Conservation (phyloP, 176 grass and related monocot genomes). For the Avena sativa region DNA sequence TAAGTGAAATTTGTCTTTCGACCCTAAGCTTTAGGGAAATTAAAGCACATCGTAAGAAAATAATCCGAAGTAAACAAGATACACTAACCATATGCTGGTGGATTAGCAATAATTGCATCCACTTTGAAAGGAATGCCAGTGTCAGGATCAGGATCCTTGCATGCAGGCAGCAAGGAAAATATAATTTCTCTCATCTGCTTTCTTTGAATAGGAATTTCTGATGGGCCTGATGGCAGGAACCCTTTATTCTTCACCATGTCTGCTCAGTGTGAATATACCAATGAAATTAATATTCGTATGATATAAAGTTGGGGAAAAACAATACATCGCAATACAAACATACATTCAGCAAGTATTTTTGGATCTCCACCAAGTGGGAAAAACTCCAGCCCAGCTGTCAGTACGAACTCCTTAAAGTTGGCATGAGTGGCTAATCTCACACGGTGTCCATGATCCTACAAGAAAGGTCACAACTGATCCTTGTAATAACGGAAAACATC, state of each 20-base stretch:
- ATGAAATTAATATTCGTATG: slow-evolving; percentile 15
- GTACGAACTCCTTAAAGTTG: slow-evolving; percentile 97
- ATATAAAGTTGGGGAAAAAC: background rate
- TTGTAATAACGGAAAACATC: slow-evolving; percentile 13
- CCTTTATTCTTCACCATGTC: slow-evolving; percentile 99
- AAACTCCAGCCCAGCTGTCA: slow-evolving; percentile 91
- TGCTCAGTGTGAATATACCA: slow-evolving; percentile 42
- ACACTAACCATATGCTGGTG: slow-evolving; percentile 85
- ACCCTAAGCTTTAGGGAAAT: background rate
- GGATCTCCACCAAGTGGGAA: slow-evolving; percentile 94
- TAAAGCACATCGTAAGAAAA: slow-evolving; percentile 13
- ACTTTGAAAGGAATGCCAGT: slow-evolving; percentile 72
- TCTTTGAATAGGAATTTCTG: slow-evolving; percentile 90
- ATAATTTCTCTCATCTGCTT: slow-evolving; percentile 97
- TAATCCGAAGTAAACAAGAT: slow-evolving; percentile 26
- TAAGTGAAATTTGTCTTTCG: background rate
- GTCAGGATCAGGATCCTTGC: slow-evolving; percentile 77
- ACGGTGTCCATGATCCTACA: slow-evolving; percentile 88
- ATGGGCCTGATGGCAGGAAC: slow-evolving; percentile 86
- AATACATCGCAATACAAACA: background rate
- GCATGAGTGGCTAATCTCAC: slow-evolving; percentile 93
- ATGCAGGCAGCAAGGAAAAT: slow-evolving; percentile 82
- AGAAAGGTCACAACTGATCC: slow-evolving; percentile 29
- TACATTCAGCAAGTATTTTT: slow-evolving; percentile 95
- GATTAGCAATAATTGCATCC: slow-evolving; percentile 95